phyloP scores from a whole-genome alignment of 176 grass and related monocot genomes.

The Triticum turgidum region DNA sequence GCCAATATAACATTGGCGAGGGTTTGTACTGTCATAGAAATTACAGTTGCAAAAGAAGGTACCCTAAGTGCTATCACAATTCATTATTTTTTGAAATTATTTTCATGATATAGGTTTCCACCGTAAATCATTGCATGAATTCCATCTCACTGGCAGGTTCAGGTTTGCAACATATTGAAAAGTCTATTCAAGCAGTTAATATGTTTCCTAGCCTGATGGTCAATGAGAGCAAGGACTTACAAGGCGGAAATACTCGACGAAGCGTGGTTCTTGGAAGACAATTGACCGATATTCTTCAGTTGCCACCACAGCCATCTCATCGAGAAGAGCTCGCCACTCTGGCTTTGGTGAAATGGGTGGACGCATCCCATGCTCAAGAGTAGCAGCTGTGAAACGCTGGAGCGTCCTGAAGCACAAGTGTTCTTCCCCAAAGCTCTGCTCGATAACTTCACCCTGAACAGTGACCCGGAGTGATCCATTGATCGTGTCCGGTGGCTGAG shows the following conservation, averaged over 20 bases:
- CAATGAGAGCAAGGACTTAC: constrained; percentile 40
- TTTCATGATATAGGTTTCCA: neutral
- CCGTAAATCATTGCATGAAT: neutral
- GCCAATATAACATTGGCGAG: neutral
- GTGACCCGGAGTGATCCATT: constrained; percentile 75
- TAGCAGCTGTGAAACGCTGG: constrained; percentile 75
- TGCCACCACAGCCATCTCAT: constrained; percentile 76
- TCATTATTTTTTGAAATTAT: neutral
- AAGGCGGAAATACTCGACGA: constrained; percentile 80
- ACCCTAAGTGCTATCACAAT: neutral
- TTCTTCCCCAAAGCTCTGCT: constrained; percentile 82
- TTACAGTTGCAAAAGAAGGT: neutral
- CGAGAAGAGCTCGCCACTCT: constrained; percentile 73
- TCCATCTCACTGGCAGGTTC: neutral
- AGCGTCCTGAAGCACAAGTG: constrained; percentile 83
- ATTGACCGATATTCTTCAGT: constrained; percentile 75
- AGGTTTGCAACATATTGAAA: constrained; percentile 9
- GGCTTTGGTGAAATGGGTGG: constrained; percentile 66
- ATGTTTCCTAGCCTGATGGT: neutral
- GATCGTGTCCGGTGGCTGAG: constrained; percentile 76
- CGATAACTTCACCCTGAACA: constrained; percentile 82
- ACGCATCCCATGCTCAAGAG: constrained; percentile 82
- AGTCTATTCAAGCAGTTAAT: neutral
- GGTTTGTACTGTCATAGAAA: no score
- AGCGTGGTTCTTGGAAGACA: constrained; percentile 78